Conservation (phyloP, 140 eudicot genomes). For the Oenanthe javanica region DNA sequence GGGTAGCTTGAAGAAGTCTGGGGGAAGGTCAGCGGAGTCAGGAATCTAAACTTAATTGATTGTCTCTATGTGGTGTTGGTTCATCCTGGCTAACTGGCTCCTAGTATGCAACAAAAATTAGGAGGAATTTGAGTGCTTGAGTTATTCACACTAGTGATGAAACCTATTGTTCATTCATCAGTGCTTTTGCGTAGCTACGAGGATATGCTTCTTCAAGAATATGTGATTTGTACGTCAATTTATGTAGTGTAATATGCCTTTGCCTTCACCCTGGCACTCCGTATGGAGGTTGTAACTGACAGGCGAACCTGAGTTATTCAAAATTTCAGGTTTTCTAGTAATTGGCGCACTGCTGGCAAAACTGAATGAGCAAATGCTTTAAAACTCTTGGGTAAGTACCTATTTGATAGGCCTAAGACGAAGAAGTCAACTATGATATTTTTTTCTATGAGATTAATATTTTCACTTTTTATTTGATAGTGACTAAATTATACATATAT, state of each 20-base stretch:
- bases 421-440: background rate
- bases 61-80: background rate
- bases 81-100: background rate
- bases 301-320: background rate
- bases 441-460: no score
- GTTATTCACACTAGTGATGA: background rate
- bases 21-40: conserved; percentile 21
- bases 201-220: background rate
- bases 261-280: background rate
- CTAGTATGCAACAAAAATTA: background rate
- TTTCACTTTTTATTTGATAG: no score
- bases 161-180: background rate
- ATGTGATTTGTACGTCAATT: background rate
- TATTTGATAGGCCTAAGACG: background rate
- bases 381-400: background rate
- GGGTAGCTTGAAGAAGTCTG: conserved; percentile 64
- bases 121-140: background rate
- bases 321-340: background rate
- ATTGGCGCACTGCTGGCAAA: background rate
- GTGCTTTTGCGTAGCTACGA: background rate
- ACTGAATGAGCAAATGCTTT: background rate
- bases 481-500: no score
- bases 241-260: background rate
- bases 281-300: background rate
- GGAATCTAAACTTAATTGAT: conserved; percentile 22